phyloP scores from a whole-genome alignment of 805 yeast species.

The Crinitomyces ghanaensis region DNA sequence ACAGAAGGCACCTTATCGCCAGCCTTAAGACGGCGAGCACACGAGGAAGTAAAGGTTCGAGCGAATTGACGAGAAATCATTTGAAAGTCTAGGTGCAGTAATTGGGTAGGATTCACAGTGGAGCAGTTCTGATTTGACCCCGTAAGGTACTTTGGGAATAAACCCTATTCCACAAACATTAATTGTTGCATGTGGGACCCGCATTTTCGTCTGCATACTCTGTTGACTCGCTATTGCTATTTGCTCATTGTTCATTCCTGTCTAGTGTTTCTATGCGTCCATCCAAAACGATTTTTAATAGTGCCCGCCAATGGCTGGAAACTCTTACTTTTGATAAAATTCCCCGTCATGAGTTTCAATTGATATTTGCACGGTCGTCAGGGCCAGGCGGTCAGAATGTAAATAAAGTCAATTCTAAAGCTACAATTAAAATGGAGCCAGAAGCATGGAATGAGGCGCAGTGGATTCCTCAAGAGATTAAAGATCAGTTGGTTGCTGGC shows the following conservation, averaged over 20 bases:
- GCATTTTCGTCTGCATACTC: too few species aligned
- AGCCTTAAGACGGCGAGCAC: conserved; percentile 30
- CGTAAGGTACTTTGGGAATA: too few species aligned
- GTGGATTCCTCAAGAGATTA: conserved; percentile 52
- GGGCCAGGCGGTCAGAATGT: conserved; percentile 90
- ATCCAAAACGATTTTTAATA: background rate
- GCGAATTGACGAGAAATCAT: too few species aligned
- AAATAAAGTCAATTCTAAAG: conserved; percentile 56
- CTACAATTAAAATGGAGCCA: conserved; percentile 41
- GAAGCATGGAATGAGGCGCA: conserved; percentile 34
- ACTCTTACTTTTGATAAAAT: conserved; percentile 25
- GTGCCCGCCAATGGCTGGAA: conserved; percentile 36
- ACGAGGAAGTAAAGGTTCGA: conserved; percentile 14
- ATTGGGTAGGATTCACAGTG: background rate
- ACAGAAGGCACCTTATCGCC: conserved; percentile 56
- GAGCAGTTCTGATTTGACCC: background rate
- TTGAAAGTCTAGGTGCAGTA: background rate
- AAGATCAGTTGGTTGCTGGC: conserved; percentile 29
- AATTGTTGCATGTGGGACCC: background rate
- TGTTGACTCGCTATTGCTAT: too few species aligned
- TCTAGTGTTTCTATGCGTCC: background rate
- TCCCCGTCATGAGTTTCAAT: conserved; percentile 36
- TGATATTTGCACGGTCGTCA: conserved; percentile 47
- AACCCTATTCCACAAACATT: background rate
- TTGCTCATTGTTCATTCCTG: too few species aligned